Conservation (phyloP, 1,139 yeast genomes). For the Candida sanyaensis region DNA sequence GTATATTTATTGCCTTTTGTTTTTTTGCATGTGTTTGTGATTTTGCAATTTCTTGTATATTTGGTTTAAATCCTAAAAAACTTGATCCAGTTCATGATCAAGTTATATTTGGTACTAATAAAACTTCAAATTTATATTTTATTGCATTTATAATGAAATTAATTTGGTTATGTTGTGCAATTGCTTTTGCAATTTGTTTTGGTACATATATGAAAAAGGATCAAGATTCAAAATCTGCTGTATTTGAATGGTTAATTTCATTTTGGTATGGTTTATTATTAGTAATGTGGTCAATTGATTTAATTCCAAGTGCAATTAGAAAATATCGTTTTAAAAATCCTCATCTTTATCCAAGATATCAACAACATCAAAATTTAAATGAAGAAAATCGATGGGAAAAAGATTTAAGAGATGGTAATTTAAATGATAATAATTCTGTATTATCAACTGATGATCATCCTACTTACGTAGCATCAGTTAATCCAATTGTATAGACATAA, state of each 20-base stretch:
- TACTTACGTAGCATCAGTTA: constrained; percentile 6
- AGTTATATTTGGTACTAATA: constrained; percentile 39
- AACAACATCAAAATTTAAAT: constrained; percentile 1
- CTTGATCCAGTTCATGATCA: constrained; percentile 42
- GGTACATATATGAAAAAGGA: constrained; percentile 47
- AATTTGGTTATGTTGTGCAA: constrained; percentile 69
- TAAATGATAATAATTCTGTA: neutral
- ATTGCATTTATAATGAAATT: constrained; percentile 56
- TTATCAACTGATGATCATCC: constrained; percentile 6
- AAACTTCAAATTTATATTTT: constrained; percentile 46
- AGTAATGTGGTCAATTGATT: constrained; percentile 66
- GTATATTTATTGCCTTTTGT: constrained; percentile 68
- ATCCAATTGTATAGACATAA: constrained; percentile 3
- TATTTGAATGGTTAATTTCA: constrained; percentile 81
- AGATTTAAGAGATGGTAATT: constrained; percentile 3
- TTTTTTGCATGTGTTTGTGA: constrained; percentile 67
- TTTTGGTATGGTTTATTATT: constrained; percentile 80
- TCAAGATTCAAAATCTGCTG: constrained; percentile 49
- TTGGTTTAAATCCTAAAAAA: constrained; percentile 55
- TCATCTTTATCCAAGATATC: constrained; percentile 12
- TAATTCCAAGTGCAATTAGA: constrained; percentile 59
- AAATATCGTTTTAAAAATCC: constrained; percentile 30
- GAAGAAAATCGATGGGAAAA: constrained; percentile 11
- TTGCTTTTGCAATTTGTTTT: constrained; percentile 70
- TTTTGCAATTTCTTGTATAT: constrained; percentile 57